phyloP scores from a whole-genome alignment of 2,329 filamentous ascomycete species.

The Hypoxylon sp. region DNA sequence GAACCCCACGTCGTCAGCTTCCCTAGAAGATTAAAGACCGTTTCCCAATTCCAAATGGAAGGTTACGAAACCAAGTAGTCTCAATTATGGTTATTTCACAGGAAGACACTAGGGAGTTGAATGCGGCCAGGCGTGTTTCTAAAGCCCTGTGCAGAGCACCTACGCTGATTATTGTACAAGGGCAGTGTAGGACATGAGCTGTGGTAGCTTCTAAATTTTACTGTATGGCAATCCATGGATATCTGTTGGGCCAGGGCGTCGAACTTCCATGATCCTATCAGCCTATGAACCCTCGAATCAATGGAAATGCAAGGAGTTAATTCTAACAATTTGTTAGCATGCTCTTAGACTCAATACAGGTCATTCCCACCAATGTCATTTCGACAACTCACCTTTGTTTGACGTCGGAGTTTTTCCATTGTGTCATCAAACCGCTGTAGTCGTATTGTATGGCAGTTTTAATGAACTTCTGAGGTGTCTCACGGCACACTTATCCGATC shows the following conservation, averaged over 20 bases:
- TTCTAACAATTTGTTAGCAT: neutral
- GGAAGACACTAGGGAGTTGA: neutral
- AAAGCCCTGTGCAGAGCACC: neutral
- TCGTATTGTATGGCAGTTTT: neutral
- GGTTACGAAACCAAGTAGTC: neutral
- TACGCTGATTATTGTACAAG: too few species aligned
- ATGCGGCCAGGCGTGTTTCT: neutral
- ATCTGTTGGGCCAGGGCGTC: too few species aligned
- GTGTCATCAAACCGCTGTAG: neutral
- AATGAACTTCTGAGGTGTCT: neutral
- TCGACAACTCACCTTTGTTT: neutral
- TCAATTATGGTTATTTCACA: neutral
- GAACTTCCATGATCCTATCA: too few species aligned
- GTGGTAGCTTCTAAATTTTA: too few species aligned
- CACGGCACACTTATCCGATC: neutral
- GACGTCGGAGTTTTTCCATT: neutral
- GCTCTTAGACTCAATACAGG: neutral
- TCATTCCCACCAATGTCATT: neutral
- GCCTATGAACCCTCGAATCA: too few species aligned
- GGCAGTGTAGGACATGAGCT: too few species aligned
- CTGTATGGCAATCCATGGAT: too few species aligned
- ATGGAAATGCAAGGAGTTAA: too few species aligned
- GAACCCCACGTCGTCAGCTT: neutral
- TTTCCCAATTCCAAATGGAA: neutral
- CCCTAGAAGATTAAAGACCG: neutral